phyloP scores from a whole-genome alignment of 768 basidiomycete species.

The Pleurotus djamor region DNA sequence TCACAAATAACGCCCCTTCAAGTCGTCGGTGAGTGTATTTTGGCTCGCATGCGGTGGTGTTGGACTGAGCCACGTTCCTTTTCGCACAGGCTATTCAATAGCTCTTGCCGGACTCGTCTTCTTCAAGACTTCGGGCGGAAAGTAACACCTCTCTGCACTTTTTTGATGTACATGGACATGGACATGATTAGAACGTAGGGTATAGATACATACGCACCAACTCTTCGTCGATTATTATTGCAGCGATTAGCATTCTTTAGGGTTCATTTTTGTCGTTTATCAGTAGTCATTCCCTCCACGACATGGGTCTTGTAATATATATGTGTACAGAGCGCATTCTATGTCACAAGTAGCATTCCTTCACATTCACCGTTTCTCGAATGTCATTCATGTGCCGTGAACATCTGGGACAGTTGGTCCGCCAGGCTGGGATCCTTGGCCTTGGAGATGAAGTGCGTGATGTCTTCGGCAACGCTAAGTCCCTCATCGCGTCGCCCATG shows the following conservation, averaged over 20 bases:
- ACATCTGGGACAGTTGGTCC: no score
- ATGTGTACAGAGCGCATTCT: no score
- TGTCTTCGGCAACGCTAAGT: neutral
- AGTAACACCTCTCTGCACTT: slow-evolving; percentile 29
- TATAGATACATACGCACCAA: neutral
- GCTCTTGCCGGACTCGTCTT: slow-evolving; percentile 83
- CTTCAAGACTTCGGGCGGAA: slow-evolving; percentile 76
- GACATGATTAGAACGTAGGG: no score
- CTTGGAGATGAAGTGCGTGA: neutral
- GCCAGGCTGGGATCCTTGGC: neutral
- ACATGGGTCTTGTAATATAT: neutral
- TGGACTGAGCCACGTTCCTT: neutral
- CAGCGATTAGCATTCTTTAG: neutral
- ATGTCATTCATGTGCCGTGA: no score
- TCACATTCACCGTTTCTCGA: no score
- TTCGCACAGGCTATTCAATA: slow-evolving; percentile 72
- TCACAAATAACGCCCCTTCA: slow-evolving; percentile 81
- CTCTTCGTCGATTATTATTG: neutral
- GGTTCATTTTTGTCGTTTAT: neutral
- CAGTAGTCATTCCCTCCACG: neutral
- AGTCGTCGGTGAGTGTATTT: slow-evolving; percentile 58
- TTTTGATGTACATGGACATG: neutral
- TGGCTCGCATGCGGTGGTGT: neutral
- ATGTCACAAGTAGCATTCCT: no score
- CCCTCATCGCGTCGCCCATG: neutral